Percentiles rank a stretch among this genome's conserved stretches.
phyloP scores from a whole-genome alignment of 2,329 filamentous ascomycete species.

The Colletotrichum endophyticum region DNA sequence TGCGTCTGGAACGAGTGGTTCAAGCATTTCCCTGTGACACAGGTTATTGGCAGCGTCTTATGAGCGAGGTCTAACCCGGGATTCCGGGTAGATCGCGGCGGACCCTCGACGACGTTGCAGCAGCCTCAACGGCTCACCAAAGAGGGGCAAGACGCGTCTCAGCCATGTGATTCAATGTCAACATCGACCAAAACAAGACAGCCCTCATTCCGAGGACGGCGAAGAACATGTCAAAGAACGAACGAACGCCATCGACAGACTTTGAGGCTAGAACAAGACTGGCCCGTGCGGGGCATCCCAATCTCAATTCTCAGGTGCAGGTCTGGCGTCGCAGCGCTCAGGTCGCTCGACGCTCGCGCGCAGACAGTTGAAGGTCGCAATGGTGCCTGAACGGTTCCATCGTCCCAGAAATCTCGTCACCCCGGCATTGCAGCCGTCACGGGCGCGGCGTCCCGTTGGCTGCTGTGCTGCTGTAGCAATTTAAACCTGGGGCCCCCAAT shows the following conservation, averaged over 20 bases:
- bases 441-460: constrained; percentile 1
- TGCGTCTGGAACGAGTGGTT: background rate
- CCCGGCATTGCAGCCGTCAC: background rate
- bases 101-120: constrained; percentile 3
- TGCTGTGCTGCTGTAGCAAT: constrained; percentile 3
- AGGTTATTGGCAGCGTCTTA: background rate
- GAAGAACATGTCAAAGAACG: background rate
- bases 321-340: background rate
- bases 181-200: background rate
- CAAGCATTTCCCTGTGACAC: background rate
- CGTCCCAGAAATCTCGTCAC: background rate
- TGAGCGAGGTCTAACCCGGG: background rate
- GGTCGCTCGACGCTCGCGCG: background rate
- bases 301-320: background rate
- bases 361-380: background rate
- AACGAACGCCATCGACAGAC: background rate
- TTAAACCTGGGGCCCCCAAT: background rate
- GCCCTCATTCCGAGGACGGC: background rate
- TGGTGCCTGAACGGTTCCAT: background rate
- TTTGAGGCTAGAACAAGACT: background rate
- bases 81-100: background rate
- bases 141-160: background rate
- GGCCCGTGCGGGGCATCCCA: background rate
- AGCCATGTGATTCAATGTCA: background rate
- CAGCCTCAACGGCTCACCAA: background rate